Evolutionary conservation across 2,329 filamentous ascomycete genomes (phyloP).

Genomic region (Cordyceps cicadae): DNA sequence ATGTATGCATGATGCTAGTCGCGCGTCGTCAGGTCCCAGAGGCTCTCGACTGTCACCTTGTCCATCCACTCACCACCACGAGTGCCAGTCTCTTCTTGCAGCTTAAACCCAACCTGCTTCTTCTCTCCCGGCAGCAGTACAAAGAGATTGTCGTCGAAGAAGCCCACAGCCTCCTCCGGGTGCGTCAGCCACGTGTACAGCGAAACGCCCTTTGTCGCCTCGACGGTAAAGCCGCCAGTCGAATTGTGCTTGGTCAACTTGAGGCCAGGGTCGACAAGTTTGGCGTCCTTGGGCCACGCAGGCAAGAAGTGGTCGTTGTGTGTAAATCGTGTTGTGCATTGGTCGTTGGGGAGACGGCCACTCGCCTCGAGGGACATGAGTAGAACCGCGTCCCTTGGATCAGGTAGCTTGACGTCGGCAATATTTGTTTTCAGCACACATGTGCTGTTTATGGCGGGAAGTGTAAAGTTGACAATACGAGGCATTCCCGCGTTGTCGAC

Average conservation of each 20-base stretch:
- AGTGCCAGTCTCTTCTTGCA: slow-evolving; percentile 9
- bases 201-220: slow-evolving; percentile 14
- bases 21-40: slow-evolving; percentile 13
- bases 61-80: slow-evolving; percentile 13
- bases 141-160: slow-evolving; percentile 17
- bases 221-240: slow-evolving; percentile 12
- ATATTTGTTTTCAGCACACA: slow-evolving; percentile 5
- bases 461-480: slow-evolving; percentile 9
- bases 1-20: neutral
- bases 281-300: slow-evolving; percentile 14
- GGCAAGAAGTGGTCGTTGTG: slow-evolving; percentile 14
- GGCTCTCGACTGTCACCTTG: slow-evolving; percentile 13
- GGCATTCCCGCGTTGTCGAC: slow-evolving; percentile 13
- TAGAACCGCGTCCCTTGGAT: slow-evolving; percentile 11
- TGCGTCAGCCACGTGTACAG: slow-evolving; percentile 16
- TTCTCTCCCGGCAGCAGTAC: slow-evolving; percentile 14
- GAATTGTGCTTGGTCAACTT: slow-evolving; percentile 8
- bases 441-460: slow-evolving; percentile 14
- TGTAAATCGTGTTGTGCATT: slow-evolving; percentile 1
- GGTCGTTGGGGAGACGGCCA: slow-evolving; percentile 13
- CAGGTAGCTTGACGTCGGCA: slow-evolving; percentile 11
- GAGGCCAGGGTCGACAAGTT: slow-evolving; percentile 13
- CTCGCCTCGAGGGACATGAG: slow-evolving; percentile 11
- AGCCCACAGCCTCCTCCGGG: slow-evolving; percentile 12
- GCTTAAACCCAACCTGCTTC: slow-evolving; percentile 13